Evolutionary conservation across 2,329 filamentous ascomycete genomes (phyloP).

Genomic region (Beauveria caledonica): DNA sequence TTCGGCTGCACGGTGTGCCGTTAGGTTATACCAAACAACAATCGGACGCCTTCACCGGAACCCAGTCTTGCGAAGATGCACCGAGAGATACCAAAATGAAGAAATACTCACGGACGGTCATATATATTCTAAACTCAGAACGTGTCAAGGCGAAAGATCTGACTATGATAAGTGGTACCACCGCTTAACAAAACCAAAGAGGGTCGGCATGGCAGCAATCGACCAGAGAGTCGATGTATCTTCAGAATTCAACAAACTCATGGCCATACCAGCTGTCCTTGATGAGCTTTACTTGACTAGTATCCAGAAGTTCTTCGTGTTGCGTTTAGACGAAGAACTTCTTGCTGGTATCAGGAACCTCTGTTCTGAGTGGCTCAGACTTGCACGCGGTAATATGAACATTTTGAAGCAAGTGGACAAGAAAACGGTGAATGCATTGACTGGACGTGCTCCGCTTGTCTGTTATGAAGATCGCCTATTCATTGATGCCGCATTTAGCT

Average conservation of each 20-base stretch:
- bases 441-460: neutral
- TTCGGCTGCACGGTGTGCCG: neutral
- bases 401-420: slow-evolving; percentile 9
- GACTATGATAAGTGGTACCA: neutral
- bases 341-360: slow-evolving; percentile 1
- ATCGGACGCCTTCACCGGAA: neutral
- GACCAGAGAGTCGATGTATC: neutral
- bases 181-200: neutral
- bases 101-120: neutral
- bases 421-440: neutral
- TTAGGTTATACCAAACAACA: neutral
- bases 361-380: neutral
- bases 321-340: neutral
- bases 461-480: neutral
- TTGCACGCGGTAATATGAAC: neutral
- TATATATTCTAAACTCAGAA: neutral
- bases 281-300: neutral
- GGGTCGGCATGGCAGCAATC: neutral
- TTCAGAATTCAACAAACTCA: neutral
- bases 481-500: neutral
- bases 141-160: neutral
- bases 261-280: neutral
- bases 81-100: neutral
- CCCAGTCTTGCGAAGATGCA: neutral
- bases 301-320: neutral